Percentiles rank a stretch among this genome's conserved stretches.
Conservation (phyloP, 805 yeast species). For the Helenozyma baotianmanensis region DNA sequence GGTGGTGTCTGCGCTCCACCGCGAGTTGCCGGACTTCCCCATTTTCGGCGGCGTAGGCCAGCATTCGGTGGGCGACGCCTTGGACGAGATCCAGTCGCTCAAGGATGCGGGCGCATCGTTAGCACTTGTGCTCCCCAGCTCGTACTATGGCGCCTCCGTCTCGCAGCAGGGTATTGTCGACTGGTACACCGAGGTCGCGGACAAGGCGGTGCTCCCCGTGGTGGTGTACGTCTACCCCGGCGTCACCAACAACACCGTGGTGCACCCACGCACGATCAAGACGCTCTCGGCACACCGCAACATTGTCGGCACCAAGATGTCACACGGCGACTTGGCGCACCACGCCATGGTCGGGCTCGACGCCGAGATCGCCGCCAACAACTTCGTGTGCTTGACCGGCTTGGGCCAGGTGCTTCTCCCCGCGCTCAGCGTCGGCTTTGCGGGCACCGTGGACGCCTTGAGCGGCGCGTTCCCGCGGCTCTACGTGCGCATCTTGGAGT, state of each 20-base stretch:
- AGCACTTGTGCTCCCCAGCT: constrained; percentile 39
- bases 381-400: constrained; percentile 46
- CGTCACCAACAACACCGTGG: constrained; percentile 39
- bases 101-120: constrained; percentile 25
- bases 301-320: constrained; percentile 47
- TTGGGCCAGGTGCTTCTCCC: constrained; percentile 50
- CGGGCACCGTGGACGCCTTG: constrained; percentile 51
- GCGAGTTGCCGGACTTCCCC: constrained; percentile 35
- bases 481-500: constrained; percentile 37
- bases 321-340: constrained; percentile 48
- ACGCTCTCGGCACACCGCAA: constrained; percentile 42
- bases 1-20: constrained; percentile 27
- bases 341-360: constrained; percentile 43
- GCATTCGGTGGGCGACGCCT: constrained; percentile 29
- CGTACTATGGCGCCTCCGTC: constrained; percentile 41
- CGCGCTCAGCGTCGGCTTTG: constrained; percentile 41
- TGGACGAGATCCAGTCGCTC: constrained; percentile 15
- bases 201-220: constrained; percentile 38
- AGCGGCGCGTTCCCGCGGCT: constrained; percentile 51
- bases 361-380: constrained; percentile 30
- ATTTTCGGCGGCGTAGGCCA: constrained; percentile 49
- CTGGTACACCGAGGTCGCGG: constrained; percentile 42
- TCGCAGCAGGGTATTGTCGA: constrained; percentile 44
- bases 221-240: constrained; percentile 47
- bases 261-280: constrained; percentile 35